Evolutionary conservation across 2,329 filamentous ascomycete species (phyloP), one percentile per base, ranked within the genome.

Genomic region (Botrytis deweyae): DNA sequence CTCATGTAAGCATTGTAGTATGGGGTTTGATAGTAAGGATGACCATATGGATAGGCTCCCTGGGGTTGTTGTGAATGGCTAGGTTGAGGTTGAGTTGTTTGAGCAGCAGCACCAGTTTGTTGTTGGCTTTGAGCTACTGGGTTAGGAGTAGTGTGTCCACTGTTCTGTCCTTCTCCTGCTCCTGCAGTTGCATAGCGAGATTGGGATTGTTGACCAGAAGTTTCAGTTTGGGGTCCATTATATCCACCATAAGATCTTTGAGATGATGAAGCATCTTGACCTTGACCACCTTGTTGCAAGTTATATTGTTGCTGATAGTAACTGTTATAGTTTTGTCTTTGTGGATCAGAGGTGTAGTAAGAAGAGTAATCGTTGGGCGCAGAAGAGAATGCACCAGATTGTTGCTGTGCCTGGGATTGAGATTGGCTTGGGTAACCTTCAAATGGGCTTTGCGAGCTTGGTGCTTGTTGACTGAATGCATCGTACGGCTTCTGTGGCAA

Each of bases 81-180:
- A 33, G 80, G 79, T 75, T 83, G 82, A 66, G 81, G 79, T 68
- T 82, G 80, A 72, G 80, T 76, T 68, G 79, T 80, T 75, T 88
- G 86, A 73, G 83, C 86, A 75, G 84, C 82, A 68, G 66, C 66
- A 22, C 49, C 66, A 14, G 81, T 81, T 75, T 83, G 82, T 67
- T 87, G 87, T 75, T 87, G 85, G 70, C 83, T 85, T 74, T 87
- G 87, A 74, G 89, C 82, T 59, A 91, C 87, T 42, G 95, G 94
- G 84, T 97, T 96, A 52, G 95, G 95, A 3, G 95, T 98, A 79
- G 92, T 95, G 82, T 96, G 92, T 63, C 94, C 95, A 81, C 94
- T 97, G 85, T 92, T 94, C 80, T 94, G 93, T 75, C 89, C 88
- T 72, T 97, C 94, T 76, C 89, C 86, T 74, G 87, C 94, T 76